phyloP scores from a whole-genome alignment of 169 alveolate species.

The Plasmodium gaboni region DNA sequence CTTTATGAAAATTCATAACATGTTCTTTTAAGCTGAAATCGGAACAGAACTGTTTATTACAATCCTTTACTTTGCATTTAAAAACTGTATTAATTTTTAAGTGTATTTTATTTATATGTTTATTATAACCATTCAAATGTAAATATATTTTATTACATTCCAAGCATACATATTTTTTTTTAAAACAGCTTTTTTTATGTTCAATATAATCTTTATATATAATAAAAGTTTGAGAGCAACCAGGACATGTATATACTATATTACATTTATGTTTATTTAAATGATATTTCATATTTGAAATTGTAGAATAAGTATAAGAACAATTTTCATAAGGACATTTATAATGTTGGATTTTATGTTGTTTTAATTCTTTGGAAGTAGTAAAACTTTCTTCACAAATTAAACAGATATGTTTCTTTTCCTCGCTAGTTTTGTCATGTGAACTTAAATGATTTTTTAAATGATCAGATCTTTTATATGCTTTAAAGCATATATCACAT shows the following conservation, averaged over 20 bases:
- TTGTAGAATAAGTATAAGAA: conserved; percentile 60
- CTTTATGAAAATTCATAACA: conserved; percentile 57
- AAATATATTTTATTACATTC: conserved; percentile 70
- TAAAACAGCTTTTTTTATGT: conserved; percentile 48
- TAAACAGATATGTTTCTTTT: conserved; percentile 41
- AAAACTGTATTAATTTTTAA: conserved; percentile 26
- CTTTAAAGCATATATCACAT: conserved; percentile 77
- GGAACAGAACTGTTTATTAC: conserved; percentile 46
- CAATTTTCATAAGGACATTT: conserved; percentile 78
- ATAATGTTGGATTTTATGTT: conserved; percentile 31
- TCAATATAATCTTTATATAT: conserved; percentile 69
- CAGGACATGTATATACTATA: conserved; percentile 46
- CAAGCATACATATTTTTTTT: conserved; percentile 57
- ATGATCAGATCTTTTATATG: conserved; percentile 82
- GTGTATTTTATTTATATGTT: conserved; percentile 45
- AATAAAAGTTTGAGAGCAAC: conserved; percentile 20
- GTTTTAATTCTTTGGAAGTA: conserved; percentile 43
- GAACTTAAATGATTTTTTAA: conserved; percentile 78
- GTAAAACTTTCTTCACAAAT: conserved; percentile 32
- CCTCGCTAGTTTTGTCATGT: conserved; percentile 60
- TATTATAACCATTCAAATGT: conserved; percentile 62
- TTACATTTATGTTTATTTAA: conserved; percentile 66
- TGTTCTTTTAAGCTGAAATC: conserved; percentile 69
- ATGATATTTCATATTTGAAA: conserved; percentile 71
- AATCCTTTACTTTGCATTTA: conserved; percentile 47